Conservation (phyloP, 331 rosid genomes). For the Pyracantha coccinea region DNA sequence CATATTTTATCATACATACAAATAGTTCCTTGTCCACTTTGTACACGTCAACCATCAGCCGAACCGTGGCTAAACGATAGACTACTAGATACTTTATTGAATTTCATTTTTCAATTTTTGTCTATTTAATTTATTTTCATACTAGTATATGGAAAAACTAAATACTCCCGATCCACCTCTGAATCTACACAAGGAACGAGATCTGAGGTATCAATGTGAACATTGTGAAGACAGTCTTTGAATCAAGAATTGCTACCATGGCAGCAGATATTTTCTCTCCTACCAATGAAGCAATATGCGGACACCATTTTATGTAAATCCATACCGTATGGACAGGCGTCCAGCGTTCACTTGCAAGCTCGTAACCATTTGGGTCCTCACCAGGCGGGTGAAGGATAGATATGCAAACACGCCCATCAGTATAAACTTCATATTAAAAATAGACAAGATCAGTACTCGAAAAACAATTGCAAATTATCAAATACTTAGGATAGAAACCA, state of each 20-base stretch:
- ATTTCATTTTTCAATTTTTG: neutral
- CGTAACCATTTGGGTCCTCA: conserved; percentile 97
- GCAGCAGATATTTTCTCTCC: neutral
- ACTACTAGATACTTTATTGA: neutral
- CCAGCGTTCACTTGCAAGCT: conserved; percentile 99
- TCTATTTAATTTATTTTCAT: neutral
- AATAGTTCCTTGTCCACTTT: neutral
- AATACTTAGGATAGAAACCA: conserved; percentile 14
- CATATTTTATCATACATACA: neutral
- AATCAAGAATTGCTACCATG: neutral
- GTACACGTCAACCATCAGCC: neutral
- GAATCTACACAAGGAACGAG: neutral
- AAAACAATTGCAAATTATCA: neutral
- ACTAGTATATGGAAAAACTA: neutral
- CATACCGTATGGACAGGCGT: conserved; percentile 96
- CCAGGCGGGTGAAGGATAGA: conserved; percentile 99
- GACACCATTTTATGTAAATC: neutral
- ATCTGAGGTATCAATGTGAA: neutral
- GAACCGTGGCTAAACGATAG: neutral
- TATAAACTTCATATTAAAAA: conserved; percentile 54
- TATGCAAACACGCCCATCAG: conserved; percentile 99
- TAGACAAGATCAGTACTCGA: conserved; percentile 5
- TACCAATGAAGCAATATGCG: neutral
- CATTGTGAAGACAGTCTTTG: neutral
- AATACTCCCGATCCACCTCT: neutral